phyloP scores from a whole-genome alignment of 192 early-diverging fungal species.

The Coemansia sp. region DNA sequence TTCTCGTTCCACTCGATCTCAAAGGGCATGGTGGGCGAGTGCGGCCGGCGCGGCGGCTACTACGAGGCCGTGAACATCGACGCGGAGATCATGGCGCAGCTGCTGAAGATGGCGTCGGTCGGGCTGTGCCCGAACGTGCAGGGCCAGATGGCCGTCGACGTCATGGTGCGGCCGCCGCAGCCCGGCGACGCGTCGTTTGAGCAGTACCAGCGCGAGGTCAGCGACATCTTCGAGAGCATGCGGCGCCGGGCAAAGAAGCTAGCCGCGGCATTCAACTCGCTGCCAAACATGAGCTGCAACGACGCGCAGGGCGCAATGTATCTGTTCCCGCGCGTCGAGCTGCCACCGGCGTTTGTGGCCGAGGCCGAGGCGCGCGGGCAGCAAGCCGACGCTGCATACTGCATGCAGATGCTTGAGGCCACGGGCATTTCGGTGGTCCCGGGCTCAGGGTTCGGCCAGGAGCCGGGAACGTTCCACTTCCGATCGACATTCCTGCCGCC shows the following conservation, averaged over 20 bases:
- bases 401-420: slow-evolving; percentile 84
- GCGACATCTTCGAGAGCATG: slow-evolving; percentile 75
- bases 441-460: slow-evolving; percentile 91
- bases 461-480: slow-evolving; percentile 88
- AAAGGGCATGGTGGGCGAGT: slow-evolving; percentile 98
- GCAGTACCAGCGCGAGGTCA: slow-evolving; percentile 68
- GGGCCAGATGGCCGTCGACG: slow-evolving; percentile 91
- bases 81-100: slow-evolving; percentile 66
- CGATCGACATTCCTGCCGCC: slow-evolving; percentile 94
- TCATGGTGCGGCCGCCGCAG: slow-evolving; percentile 89
- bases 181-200: slow-evolving; percentile 73
- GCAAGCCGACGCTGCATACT: slow-evolving; percentile 86
- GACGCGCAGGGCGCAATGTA: slow-evolving; percentile 95
- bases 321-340: slow-evolving; percentile 78
- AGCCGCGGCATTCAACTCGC: slow-evolving; percentile 69
- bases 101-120: slow-evolving; percentile 93
- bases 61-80: slow-evolving; percentile 90
- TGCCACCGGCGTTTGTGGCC: slow-evolving; percentile 73
- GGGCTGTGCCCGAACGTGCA: slow-evolving; percentile 90
- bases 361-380: slow-evolving; percentile 67
- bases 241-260: slow-evolving; percentile 71
- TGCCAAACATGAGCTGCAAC: slow-evolving; percentile 84
- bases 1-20: slow-evolving; percentile 96
- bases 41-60: slow-evolving; percentile 95
- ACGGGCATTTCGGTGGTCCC: slow-evolving; percentile 97